Conservation (phyloP, 202 grass and related monocot genomes). For the Miscanthus sacchariflorus region DNA sequence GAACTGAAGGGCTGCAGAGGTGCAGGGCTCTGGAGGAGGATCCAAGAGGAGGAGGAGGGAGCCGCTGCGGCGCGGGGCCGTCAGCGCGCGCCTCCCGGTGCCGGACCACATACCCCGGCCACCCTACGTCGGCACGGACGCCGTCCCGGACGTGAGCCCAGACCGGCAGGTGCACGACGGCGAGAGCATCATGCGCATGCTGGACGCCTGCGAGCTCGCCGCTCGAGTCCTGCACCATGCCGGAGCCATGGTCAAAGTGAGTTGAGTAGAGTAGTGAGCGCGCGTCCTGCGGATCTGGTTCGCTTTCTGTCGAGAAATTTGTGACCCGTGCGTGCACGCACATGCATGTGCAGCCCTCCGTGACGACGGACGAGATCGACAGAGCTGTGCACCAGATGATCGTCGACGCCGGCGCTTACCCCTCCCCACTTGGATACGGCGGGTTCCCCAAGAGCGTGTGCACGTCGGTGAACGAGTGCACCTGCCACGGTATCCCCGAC, state of each 20-base stretch:
- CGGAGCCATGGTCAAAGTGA: constrained; percentile 75
- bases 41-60: constrained; percentile 52
- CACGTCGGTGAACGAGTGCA: constrained; percentile 92
- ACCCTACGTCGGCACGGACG: constrained; percentile 55
- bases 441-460: constrained; percentile 93
- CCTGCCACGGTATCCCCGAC: constrained; percentile 91
- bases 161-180: constrained; percentile 74
- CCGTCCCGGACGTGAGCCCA: constrained; percentile 60
- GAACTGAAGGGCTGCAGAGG: constrained; percentile 60
- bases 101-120: constrained; percentile 69
- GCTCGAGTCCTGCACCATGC: constrained; percentile 76
- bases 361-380: constrained; percentile 90
- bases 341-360: constrained; percentile 39
- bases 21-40: constrained; percentile 43
- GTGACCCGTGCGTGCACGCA: background rate
- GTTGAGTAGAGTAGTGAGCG: background rate
- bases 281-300: background rate
- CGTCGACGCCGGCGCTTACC: constrained; percentile 75
- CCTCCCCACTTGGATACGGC: constrained; percentile 79
- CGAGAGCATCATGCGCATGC: constrained; percentile 70
- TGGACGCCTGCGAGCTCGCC: constrained; percentile 69
- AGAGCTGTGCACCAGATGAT: constrained; percentile 87
- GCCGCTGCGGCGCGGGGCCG: constrained; percentile 64
- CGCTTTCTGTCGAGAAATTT: background rate
- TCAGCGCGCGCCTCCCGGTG: constrained; percentile 65